Evolutionary conservation across 768 basidiomycete genomes (phyloP), one percentile per base, ranked within the genome.

Genomic region (Pisolithus orientalis): DNA sequence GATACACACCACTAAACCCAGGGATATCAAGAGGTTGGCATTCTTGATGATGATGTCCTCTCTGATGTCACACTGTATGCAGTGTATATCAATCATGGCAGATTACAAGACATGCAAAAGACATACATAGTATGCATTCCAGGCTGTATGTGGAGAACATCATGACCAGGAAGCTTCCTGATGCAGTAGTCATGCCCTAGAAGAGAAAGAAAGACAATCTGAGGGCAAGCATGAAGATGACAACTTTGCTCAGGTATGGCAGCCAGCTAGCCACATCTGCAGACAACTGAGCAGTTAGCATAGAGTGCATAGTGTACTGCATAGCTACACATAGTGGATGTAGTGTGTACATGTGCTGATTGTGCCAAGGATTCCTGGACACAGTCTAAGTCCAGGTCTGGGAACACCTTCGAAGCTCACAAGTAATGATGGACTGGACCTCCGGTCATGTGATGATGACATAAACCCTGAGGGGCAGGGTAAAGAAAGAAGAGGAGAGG

Each of bases 71-170:
- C 83, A 84, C 81, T 84, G 57, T 9, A 50, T 27, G 42, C 44
- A 31, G 44, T 5, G 25, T 11, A 25, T 13, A 39, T 34, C 17
- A 44, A 34, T 25, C 16, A 48, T 28, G 40, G 47, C 17, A 49
- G 11, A 47, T 47, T 8, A 11, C n/a, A 34, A 39, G 7, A 2
- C 3, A 29, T 10, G 39, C 24, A 17, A 39, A 31, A 34, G 11
- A 59, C 74, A 49, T 54, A 83, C 82, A 57, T 83, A 76, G 62
- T 80, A 84, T 6, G 82, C 84, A 62, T 85, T 85, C 84, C 84
- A 85, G 6, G 84, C 84, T 85, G 46, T 34, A 28, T 39, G 39
- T 31, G 16, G 24, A 28, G 21, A 42, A 13, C 11, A 7, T 34
- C 32, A 5, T 24, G 54, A 71, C 71, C 68, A 40, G 72, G 72